phyloP scores from a whole-genome alignment of 129 eudicot species.

The Lonicera japonica region DNA sequence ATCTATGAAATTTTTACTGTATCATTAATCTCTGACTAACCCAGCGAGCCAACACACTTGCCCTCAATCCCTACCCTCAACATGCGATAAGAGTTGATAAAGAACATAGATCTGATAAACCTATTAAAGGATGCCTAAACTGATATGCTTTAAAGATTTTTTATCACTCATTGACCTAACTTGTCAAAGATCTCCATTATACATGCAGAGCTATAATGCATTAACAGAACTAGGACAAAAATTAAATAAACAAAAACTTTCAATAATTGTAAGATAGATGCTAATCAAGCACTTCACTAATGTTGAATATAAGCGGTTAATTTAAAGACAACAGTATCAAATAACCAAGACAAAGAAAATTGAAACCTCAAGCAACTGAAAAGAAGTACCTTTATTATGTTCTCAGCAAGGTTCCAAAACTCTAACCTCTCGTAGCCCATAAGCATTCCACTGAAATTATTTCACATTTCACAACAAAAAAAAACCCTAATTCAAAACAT shows the following conservation, averaged over 20 bases:
- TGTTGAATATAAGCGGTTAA: neutral
- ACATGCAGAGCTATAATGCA: neutral
- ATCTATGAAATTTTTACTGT: neutral
- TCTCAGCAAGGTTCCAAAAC: constrained; percentile 13
- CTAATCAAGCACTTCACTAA: neutral
- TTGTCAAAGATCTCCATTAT: too few species aligned
- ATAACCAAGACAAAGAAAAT: neutral
- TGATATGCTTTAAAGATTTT: neutral
- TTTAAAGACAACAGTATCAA: neutral
- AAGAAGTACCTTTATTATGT: constrained; percentile 17
- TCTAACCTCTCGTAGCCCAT: constrained; percentile 45
- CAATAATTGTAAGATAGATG: neutral
- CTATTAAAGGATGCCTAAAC: neutral
- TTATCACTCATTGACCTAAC: neutral
- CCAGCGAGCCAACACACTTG: neutral
- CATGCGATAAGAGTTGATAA: neutral
- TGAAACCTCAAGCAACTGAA: neutral
- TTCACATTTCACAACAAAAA: too few species aligned
- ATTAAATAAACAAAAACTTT: neutral
- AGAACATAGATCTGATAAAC: neutral
- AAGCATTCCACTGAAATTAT: constrained; percentile 41
- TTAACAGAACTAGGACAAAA: neutral
- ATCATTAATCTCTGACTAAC: neutral
- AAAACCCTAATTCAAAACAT: neutral
- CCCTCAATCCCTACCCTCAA: neutral